A percentile compares a stretch with the other conserved stretches of the same genome.
Evolutionary conservation across 257 asterid species (phyloP).

Genomic region (Cruciata laevipes): DNA sequence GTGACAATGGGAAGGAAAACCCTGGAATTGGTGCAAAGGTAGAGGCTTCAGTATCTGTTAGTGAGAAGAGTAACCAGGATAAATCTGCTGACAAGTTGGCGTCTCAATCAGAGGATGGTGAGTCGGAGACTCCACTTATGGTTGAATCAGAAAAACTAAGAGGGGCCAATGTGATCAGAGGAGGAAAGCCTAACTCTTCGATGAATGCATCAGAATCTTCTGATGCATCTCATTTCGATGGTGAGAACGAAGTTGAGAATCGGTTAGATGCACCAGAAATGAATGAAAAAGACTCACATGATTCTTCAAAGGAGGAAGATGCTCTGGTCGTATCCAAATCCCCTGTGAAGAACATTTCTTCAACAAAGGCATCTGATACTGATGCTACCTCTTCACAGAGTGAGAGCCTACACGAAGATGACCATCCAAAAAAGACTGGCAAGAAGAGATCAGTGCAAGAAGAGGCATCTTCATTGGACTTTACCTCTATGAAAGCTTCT

Average conservation of each 20-base stretch:
- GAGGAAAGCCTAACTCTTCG: constrained; percentile 23
- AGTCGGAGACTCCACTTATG: constrained; percentile 20
- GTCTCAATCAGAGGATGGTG: constrained; percentile 36
- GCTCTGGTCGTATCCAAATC: constrained; percentile 36
- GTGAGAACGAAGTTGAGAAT: constrained; percentile 38
- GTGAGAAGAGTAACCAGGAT: constrained; percentile 22
- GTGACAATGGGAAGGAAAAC: constrained; percentile 32
- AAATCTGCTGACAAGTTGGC: constrained; percentile 34
- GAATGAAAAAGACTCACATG: constrained; percentile 28
- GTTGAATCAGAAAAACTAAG: constrained; percentile 25
- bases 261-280: constrained; percentile 27
- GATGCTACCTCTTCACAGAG: constrained; percentile 46
- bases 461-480: constrained; percentile 29
- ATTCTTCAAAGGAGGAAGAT: constrained; percentile 32
- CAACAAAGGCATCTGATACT: constrained; percentile 36
- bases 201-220: constrained; percentile 32
- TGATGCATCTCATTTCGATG: constrained; percentile 28
- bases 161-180: constrained; percentile 21
- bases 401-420: constrained; percentile 42
- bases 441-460: constrained; percentile 32
- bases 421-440: constrained; percentile 26
- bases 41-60: constrained; percentile 25
- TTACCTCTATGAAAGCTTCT: constrained; percentile 39
- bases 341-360: constrained; percentile 27
- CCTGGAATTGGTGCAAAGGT: constrained; percentile 26